Evolutionary conservation across 768 basidiomycete genomes (phyloP).

Genomic region (Coprinopsis strossmayeri): DNA sequence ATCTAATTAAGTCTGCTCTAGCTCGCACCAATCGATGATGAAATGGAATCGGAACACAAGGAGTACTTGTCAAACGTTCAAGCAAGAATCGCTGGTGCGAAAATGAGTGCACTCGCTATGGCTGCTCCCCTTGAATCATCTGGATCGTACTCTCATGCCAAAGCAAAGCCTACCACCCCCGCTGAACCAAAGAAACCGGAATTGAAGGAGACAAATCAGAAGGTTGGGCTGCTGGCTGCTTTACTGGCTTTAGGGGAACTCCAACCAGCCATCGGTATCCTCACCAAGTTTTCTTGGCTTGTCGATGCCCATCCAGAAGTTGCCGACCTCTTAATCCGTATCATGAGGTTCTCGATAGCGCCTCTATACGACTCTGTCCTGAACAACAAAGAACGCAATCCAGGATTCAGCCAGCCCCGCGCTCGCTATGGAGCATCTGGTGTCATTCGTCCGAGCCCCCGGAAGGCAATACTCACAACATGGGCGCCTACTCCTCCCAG

Average conservation of each 20-base stretch:
- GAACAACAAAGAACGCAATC: slow-evolving; percentile 52
- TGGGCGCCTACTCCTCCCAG: slow-evolving; percentile 77
- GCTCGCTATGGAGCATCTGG: slow-evolving; percentile 58
- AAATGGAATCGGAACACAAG: slow-evolving; percentile 62
- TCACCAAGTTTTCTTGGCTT: slow-evolving; percentile 82
- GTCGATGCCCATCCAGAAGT: slow-evolving; percentile 76
- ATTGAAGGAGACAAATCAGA: slow-evolving; percentile 60
- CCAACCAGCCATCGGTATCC: slow-evolving; percentile 67
- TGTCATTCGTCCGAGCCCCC: slow-evolving; percentile 40
- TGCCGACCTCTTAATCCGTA: slow-evolving; percentile 79
- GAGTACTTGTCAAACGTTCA: slow-evolving; percentile 62
- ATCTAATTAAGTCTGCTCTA: slow-evolving; percentile 4
- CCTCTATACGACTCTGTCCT: slow-evolving; percentile 55
- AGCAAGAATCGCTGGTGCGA: slow-evolving; percentile 60
- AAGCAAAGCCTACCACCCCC: slow-evolving; percentile 32
- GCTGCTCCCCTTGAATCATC: slow-evolving; percentile 71
- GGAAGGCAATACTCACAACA: slow-evolving; percentile 65
- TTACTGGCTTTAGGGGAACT: slow-evolving; percentile 85
- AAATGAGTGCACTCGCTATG: slow-evolving; percentile 73
- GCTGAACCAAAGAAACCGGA: slow-evolving; percentile 38
- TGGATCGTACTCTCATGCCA: slow-evolving; percentile 29
- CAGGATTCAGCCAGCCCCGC: slow-evolving; percentile 58
- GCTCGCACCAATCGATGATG: slow-evolving; percentile 56
- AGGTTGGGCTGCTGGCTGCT: slow-evolving; percentile 68
- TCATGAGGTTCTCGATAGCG: slow-evolving; percentile 62